phyloP scores from a whole-genome alignment of 2,329 filamentous ascomycete species.

The Thelonectria rubi region DNA sequence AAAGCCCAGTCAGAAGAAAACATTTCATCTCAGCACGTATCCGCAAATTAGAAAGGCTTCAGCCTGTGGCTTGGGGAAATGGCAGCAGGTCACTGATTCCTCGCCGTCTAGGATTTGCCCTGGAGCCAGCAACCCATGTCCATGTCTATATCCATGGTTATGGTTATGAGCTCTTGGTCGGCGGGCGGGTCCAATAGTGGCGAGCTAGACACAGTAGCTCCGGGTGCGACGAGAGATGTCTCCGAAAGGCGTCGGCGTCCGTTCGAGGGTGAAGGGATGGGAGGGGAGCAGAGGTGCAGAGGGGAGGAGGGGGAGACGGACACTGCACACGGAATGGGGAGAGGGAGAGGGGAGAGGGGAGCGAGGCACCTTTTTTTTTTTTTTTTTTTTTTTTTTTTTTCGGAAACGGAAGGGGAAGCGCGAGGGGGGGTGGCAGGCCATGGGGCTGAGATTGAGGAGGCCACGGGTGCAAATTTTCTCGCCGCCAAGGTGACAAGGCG shows the following conservation, averaged over 20 bases:
- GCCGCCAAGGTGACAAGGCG: background rate
- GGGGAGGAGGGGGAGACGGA: too few relatives aligned
- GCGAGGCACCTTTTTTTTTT: constrained; percentile 4
- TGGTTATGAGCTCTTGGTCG: background rate
- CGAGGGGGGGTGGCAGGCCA: background rate
- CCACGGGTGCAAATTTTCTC: constrained; percentile 8
- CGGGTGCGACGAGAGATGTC: background rate
- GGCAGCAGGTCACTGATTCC: background rate
- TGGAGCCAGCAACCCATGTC: background rate
- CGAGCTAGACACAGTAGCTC: background rate
- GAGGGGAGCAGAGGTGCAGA: too few relatives aligned
- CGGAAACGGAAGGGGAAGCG: background rate
- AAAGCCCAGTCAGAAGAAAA: background rate
- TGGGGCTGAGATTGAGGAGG: background rate
- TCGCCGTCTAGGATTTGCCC: background rate
- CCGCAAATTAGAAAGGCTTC: background rate
- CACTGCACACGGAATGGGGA: too few relatives aligned
- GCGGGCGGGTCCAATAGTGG: background rate
- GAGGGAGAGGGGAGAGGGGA: background rate
- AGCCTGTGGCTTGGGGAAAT: background rate
- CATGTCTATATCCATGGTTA: background rate
- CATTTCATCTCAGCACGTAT: too few relatives aligned
- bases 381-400: background rate
- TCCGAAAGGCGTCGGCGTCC: background rate
- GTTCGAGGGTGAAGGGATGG: background rate